Evolutionary conservation across 2,329 filamentous ascomycete species (phyloP), one percentile per base, ranked within the genome.

Genomic region (Pseudogymnoascus sp.): DNA sequence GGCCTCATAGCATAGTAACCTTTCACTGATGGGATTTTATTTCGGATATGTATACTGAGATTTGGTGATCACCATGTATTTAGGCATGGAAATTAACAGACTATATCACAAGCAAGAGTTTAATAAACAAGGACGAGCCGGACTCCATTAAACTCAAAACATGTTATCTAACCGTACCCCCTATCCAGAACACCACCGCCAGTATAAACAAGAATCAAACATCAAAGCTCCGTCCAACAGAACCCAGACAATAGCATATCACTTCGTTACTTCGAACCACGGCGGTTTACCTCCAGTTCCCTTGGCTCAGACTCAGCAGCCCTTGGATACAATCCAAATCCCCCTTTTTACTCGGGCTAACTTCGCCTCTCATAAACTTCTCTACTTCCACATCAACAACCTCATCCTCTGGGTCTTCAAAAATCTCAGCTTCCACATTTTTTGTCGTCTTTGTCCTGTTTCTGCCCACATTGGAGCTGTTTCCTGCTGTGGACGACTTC

Each of bases 251-350:
- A 56, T 56, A 56, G n/a, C 50, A 33, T 56, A 33, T 56, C 29
- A 16, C 6, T 35, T 56, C 50, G 29, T 56, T 33, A 21, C 50
- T 21, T 21, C 31, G 50, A 11, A 13, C 50, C 6, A 38, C 47
- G n/a, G 7, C 14, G 50, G n/a, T 56, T 63, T 67, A 74, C 62
- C 85, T 83, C 92, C 93, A 97, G 72, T 91, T 91, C n/a, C 93
- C 93, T 76, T 96, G 90, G 70, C 91, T 96, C 53, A 97, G 80
- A 61, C 90, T 93, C 66, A 97, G 75, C 67, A 97, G 76, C n/a
- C 91, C 91, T 62, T 93, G 91, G 56, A 96, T 88, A 72, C 91
- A 96, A 72, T 96, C 91, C 74, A 96, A 81, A 72, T 97, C 93
- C 63, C 86, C 84, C 73, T 86, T 87, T 75, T 91, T 91, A 72